phyloP scores from a whole-genome alignment of 371 early-diverging fungal species.

The Mycotypha africana region DNA sequence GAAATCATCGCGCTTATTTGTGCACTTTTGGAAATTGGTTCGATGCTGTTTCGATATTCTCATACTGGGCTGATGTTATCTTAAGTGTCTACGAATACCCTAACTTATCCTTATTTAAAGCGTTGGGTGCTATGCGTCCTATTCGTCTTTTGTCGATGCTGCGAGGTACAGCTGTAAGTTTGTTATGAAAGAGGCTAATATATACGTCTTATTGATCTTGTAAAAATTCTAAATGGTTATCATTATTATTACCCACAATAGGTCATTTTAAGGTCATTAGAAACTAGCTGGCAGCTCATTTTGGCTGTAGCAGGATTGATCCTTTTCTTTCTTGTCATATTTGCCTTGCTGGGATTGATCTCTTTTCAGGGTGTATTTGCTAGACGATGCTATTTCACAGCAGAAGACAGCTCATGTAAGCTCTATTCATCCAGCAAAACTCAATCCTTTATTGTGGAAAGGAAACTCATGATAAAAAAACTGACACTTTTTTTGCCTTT shows the following conservation, averaged over 20 bases:
- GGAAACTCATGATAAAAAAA: too few species aligned
- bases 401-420: not conserved
- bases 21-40: slow-evolving; percentile 43
- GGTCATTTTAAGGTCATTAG: slow-evolving; percentile 47
- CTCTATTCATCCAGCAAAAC: too few species aligned
- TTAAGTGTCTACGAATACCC: slow-evolving; percentile 42
- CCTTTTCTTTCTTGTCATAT: slow-evolving; percentile 50
- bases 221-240: not conserved
- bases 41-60: slow-evolving; percentile 38
- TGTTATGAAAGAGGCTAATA: too few species aligned
- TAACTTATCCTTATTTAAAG: slow-evolving; percentile 48
- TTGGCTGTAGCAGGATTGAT: slow-evolving; percentile 48
- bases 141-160: slow-evolving; percentile 43
- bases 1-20: slow-evolving; percentile 32
- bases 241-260: slow-evolving; percentile 13
- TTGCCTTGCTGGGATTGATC: slow-evolving; percentile 51
- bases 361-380: slow-evolving; percentile 52
- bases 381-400: slow-evolving; percentile 38
- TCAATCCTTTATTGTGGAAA: too few species aligned
- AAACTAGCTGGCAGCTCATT: slow-evolving; percentile 48
- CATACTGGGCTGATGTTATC: slow-evolving; percentile 49
- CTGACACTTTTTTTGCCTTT: not conserved
- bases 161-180: slow-evolving; percentile 46
- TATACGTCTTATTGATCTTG: too few species aligned
- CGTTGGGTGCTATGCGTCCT: slow-evolving; percentile 45